Percentiles rank a stretch among this genome's conserved stretches.
Conservation (phyloP, 345 rosid genomes). For the Passiflora organensis region DNA sequence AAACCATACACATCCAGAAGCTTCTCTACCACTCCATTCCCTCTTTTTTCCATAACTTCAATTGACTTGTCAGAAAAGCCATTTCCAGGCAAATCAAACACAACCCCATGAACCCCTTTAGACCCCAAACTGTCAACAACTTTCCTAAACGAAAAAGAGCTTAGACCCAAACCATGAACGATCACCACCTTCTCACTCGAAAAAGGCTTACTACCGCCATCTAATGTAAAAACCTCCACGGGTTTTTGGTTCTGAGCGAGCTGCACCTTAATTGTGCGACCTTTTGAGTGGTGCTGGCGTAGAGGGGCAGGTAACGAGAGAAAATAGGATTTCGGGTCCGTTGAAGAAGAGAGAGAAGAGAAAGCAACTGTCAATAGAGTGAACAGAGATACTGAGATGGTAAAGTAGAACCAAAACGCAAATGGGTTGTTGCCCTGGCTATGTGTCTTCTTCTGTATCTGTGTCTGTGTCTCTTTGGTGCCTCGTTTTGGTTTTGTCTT, state of each 20-base stretch:
- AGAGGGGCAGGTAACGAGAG: constrained; percentile 64
- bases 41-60: constrained; percentile 52
- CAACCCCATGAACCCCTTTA: constrained; percentile 57
- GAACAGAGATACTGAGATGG: constrained; percentile 46
- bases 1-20: constrained; percentile 58
- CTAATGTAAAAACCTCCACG: constrained; percentile 57
- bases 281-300: constrained; percentile 76
- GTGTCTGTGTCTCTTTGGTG: constrained; percentile 3
- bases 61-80: constrained; percentile 82
- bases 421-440: constrained; percentile 37
- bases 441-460: constrained; percentile 1
- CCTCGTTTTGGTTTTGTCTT: constrained; percentile 10
- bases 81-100: constrained; percentile 87
- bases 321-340: constrained; percentile 80
- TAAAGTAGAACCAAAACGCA: constrained; percentile 78
- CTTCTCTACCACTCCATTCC: constrained; percentile 46
- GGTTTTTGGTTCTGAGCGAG: constrained; percentile 37
- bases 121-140: constrained; percentile 46
- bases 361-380: constrained; percentile 42
- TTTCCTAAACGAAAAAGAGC: constrained; percentile 61
- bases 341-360: constrained; percentile 30
- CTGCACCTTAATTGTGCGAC: constrained; percentile 72
- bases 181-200: constrained; percentile 51
- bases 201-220: constrained; percentile 30
- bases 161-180: constrained; percentile 76